phyloP scores from a whole-genome alignment of 1,284 basidiomycete genomes.

The Malassezia psittaci region DNA sequence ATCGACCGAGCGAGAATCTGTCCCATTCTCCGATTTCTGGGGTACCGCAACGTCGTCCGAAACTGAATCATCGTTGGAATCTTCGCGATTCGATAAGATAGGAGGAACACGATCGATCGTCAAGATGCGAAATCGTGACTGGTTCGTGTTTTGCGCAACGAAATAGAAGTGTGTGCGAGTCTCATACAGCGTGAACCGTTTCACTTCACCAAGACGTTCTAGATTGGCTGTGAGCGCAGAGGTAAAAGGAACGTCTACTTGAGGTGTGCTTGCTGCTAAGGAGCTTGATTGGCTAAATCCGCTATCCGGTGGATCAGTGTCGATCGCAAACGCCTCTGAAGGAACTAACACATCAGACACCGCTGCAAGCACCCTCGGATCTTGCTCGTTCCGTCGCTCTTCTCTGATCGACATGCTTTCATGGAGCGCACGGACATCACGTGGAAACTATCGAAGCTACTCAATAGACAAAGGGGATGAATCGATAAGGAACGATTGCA shows the following conservation, averaged over 20 bases:
- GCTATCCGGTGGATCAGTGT: too few species aligned
- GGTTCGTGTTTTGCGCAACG: slow-evolving; percentile 39
- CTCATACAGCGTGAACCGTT: slow-evolving; percentile 44
- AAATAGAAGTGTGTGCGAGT: slow-evolving; percentile 44
- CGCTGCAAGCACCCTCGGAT: neutral
- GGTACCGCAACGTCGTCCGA: neutral
- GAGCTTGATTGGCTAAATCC: too few species aligned
- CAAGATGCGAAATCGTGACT: slow-evolving; percentile 40
- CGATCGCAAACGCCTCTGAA: neutral
- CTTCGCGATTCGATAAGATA: slow-evolving; percentile 7
- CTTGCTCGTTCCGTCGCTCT: neutral
- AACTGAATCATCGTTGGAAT: neutral
- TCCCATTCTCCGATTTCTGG: neutral
- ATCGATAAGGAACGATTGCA: slow-evolving; percentile 68
- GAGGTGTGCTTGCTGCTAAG: too few species aligned
- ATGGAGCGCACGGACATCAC: slow-evolving; percentile 3
- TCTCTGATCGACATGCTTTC: neutral
- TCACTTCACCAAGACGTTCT: slow-evolving; percentile 30
- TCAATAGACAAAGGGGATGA: slow-evolving; percentile 60
- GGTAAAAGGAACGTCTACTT: too few species aligned
- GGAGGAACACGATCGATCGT: slow-evolving; percentile 41
- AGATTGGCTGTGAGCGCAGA: too few species aligned
- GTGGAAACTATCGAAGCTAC: neutral
- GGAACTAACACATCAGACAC: neutral
- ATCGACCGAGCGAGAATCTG: neutral